Percentiles rank a stretch among this genome's conserved stretches.
phyloP scores from a whole-genome alignment of 495 filamentous ascomycete genomes.

The Neurospora tetrasperma region DNA sequence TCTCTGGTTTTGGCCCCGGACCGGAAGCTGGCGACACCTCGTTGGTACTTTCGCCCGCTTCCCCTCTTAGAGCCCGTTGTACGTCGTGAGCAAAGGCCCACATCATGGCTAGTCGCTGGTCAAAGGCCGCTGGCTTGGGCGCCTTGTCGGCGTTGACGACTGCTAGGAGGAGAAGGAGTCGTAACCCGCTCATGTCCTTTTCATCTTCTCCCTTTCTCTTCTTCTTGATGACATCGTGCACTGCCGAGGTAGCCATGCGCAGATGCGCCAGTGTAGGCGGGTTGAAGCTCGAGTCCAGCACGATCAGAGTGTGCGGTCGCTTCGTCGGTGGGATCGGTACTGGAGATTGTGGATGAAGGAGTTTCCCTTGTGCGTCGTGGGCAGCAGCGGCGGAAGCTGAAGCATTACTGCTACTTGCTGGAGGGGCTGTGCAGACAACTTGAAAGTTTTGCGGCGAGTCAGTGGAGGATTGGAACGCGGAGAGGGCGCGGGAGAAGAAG shows the following conservation, averaged over 20 bases:
- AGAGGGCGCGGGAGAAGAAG: conserved; percentile 41
- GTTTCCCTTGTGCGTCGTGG: neutral
- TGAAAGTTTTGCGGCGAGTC: conserved; percentile 36
- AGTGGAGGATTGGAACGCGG: conserved; percentile 45
- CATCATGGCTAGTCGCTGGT: conserved; percentile 82
- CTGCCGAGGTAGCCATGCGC: conserved; percentile 58
- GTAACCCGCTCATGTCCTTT: conserved; percentile 19
- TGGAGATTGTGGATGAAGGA: neutral
- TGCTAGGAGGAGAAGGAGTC: conserved; percentile 72
- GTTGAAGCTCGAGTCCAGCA: conserved; percentile 94
- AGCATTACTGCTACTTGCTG: neutral
- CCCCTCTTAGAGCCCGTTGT: conserved; percentile 4
- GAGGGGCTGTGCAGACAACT: conserved; percentile 41
- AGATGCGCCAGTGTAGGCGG: conserved; percentile 81
- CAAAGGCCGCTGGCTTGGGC: conserved; percentile 69
- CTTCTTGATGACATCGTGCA: conserved; percentile 32
- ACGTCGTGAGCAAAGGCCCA: conserved; percentile 63
- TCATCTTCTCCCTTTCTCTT: neutral
- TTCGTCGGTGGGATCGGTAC: conserved; percentile 12
- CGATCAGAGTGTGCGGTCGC: conserved; percentile 44
- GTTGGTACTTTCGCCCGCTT: no score
- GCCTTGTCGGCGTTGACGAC: conserved; percentile 93
- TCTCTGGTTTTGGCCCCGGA: neutral
- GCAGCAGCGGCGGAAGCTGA: conserved; percentile 19
- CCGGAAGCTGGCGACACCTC: neutral